Evolutionary conservation across 306 rosid genomes (phyloP), one percentile per base, ranked within the genome.

Genomic region (apple (Malus domestica)): DNA sequence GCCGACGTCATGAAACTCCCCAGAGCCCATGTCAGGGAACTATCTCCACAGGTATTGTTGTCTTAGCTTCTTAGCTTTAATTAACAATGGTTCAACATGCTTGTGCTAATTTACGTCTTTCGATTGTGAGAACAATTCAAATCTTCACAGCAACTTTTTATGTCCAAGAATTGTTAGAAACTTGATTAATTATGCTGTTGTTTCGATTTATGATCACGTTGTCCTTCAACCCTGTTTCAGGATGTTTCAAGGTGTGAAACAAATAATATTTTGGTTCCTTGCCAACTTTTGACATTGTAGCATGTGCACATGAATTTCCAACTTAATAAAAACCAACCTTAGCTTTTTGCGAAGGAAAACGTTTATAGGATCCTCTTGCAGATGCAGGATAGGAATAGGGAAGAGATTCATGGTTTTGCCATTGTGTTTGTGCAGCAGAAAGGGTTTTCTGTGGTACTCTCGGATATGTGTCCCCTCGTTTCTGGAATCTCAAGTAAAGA

Each of bases 401-500:
- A 35, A 66, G 57, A 12, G 59, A 35, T 71, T 42, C 74, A 62
- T 29, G 49, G 16, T 74, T 68, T 54, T 60, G 9, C 10, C 22
- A 8, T 61, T 81, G 67, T 79, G 30, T 27, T 33, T 81, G 52
- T 86, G 84, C 83, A 79, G 82, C 80, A 87, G 73, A 90, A 80
- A 29, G 95, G 96, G 30, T 95, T 84, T 72, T 86, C 93, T 70
- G 99, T 89, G 49, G 84, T 95, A 74, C 97, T 92, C 18, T 95
- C 96, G 0, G 99, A 89, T 55, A 92, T 95, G 99, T 92, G 99
- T 79, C 99, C 98, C 19, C 72, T 46, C 3, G 92, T 95, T 49
- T 90, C 99, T 68, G 99, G 99, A 70, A 92, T 95, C 84, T 85
- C 91, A 67, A 83, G 90, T 57, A 95, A 71, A 78, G 99, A 95